Evolutionary conservation across 2,329 filamentous ascomycete genomes (phyloP), one percentile per base, ranked within the genome.

Genomic region (Parafenestella ontariensis): DNA sequence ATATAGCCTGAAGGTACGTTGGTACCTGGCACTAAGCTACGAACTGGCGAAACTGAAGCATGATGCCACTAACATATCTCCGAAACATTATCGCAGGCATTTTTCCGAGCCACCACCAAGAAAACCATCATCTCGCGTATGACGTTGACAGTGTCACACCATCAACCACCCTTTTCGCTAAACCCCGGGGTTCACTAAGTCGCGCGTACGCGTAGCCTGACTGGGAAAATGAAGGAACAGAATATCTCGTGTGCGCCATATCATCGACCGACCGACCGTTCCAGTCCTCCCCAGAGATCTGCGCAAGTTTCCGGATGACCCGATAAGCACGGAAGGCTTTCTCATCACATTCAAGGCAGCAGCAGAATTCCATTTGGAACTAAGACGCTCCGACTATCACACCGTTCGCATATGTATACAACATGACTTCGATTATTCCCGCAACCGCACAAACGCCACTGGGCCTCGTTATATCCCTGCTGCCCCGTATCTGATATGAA

Each of bases 291-390:
- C 2, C 17, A 36, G 46, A 40, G 43, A 55, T 61, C 36, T 44
- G 40, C 43, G n/a, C 29, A n/a, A 41, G 26, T 43, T 39, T 45
- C 56, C 54, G 54, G 45, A 64, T 62, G 54, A 62, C 48, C 54
- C 54, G 54, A 56, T 56, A 56, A 60, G n/a, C n/a, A n/a, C n/a
- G n/a, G 58, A 52, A 56, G 20, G 34, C 11, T 44, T 47, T n/a
- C n/a, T n/a, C n/a, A n/a, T n/a, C n/a, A n/a, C n/a, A n/a, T n/a
- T n/a, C 37, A 52, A 61, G 57, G 56, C 52, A 52, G 41, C 52
- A 56, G 44, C 52, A 54, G 50, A n/a, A n/a, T n/a, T n/a, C 52
- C 48, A 54, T 17, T 1, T n/a, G n/a, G 31, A 36, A 28, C 29
- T 17, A 24, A 28, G 6, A 21, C 51, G 45, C 48, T 58, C 43